Evolutionary conservation across 2,329 filamentous ascomycete genomes (phyloP), one percentile per base, ranked within the genome.

Genomic region (Pseudocercospora musae): DNA sequence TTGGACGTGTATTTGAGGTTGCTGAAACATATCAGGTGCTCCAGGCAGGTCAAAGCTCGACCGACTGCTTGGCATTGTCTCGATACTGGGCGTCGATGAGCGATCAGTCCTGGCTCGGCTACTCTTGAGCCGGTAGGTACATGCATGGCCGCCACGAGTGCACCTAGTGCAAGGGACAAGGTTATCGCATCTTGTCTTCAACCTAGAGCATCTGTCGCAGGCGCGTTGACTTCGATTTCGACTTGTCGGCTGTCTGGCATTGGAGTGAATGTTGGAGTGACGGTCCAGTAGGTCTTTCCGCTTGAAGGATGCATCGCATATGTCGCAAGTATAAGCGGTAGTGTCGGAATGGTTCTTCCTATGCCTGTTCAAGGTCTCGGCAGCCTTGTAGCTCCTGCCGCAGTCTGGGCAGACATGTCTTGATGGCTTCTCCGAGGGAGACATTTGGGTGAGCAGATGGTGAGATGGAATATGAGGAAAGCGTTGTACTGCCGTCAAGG

Each of bases 231-330:
- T 66, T 37, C 66, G 40, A 9, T 56, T 60, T 11, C 48, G 52
- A 37, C 29, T 62, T 4, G 60, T 25, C 1, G 60, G 57, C 31
- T 50, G 61, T 48, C 57, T 59, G n/a, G 54, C 50, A 29, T 56
- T 58, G n/a, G 54, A 40, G 25, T 68, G 66, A 15, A 66, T 68
- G 53, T 64, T 62, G n/a, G 48, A 53, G 40, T 68, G 66, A 53
- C 66, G 59, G 44, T 68, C 66, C 46, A 68, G 62, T 11, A 68
- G 62, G 52, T 68, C 66, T 42, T 68, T 68, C 27, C 66, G 56
- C 25, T 68, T 68, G 64, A 68, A 68, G 21, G 60, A 63, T 37
- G 66, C 64, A 15, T 56, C 37, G 62, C 65, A 67, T 23, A 63
- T 54, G 2, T 60, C 53, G 57, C 65, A 68, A 18, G 53, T 55